Evolutionary conservation across 495 filamentous ascomycete species (phyloP).

Genomic region (Hyaloscypha hepaticicola): DNA sequence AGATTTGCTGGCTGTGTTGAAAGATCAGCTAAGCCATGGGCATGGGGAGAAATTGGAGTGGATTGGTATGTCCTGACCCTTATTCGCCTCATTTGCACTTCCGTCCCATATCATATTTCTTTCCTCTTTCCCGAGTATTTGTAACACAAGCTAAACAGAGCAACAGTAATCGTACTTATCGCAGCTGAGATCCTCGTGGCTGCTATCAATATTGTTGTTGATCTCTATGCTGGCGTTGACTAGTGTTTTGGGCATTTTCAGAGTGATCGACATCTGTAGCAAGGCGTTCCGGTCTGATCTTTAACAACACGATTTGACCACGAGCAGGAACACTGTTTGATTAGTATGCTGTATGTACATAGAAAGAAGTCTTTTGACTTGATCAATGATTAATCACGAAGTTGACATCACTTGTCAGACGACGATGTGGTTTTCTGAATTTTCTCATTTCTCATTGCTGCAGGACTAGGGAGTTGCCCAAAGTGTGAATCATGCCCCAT

Average conservation of each 20-base stretch:
- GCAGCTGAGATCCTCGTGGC: slow-evolving; percentile 95
- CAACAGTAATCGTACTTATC: slow-evolving; percentile 79
- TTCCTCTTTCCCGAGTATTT: background rate
- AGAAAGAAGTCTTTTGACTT: background rate
- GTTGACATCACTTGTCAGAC: background rate
- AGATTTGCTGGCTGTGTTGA: slow-evolving; percentile 89
- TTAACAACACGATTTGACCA: background rate
- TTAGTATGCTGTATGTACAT: background rate
- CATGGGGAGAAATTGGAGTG: slow-evolving; percentile 95
- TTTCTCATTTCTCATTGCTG: background rate
- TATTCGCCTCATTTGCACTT: background rate
- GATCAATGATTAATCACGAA: background rate
- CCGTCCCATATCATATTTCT: background rate
- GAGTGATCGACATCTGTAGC: background rate
- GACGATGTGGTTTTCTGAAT: background rate
- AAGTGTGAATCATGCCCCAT: background rate
- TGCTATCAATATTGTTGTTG: slow-evolving; percentile 91
- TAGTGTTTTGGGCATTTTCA: slow-evolving; percentile 33
- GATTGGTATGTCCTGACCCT: slow-evolving; percentile 63
- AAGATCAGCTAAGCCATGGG: slow-evolving; percentile 94
- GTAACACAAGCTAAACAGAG: slow-evolving; percentile 3
- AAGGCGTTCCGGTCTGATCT: background rate
- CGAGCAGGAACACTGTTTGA: background rate
- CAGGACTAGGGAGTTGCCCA: background rate
- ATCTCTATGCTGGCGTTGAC: slow-evolving; percentile 83